Evolutionary conservation across 2,329 filamentous ascomycete genomes (phyloP), one percentile per base, ranked within the genome.

Genomic region (Sphaerulina populicola): DNA sequence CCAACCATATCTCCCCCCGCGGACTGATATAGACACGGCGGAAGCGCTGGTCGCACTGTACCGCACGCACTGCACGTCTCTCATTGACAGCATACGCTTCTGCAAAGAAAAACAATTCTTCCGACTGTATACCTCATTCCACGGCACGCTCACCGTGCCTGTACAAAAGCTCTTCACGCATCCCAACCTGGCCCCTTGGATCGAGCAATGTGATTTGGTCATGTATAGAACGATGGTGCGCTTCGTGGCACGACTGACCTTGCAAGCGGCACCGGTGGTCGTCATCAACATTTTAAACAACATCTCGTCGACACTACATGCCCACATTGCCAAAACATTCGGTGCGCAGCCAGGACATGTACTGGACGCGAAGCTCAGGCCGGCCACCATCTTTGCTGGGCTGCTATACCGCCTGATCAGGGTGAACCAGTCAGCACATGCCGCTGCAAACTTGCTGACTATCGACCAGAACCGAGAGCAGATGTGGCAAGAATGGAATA

Each of bases 51-150:
- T 82, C 35, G 90, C 91, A 4, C 77, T 97, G 21, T 98, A 98
- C 66, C 82, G 89, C 44, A 93, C 91, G 2, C 91, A 97, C 66
- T 95, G 90, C 67, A 96, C 93, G 11, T 96, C 90, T 0, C 78
- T 98, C 4, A 86, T 98, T 30, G 93, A 98, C 69, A 91, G 88
- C 61, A 89, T 98, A 55, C 86, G 93, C 29, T 97, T 88, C 68
- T 96, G 91, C 76, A 94, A 93, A 65, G 88, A 96, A 69, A 94
- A 95, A 71, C 91, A 89, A 6, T 94, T 98, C 68, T 94, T 95
- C 67, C 88, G 94, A 59, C 79, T 96, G 12, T 95, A 94, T 67
- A 90, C 86, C 5, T 93, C 91, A 1, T 97, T 98, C 68, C 88
- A 95, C 64, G 93, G 93, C 49, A 97, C 90, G 1, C 79, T 98